A percentile compares a stretch with the other conserved stretches of the same genome.
These are phyloP conservation scores for Tricholoma terreum DNA, from an alignment of 768 basidiomycete genomes.

Conservation along the genomic window DNA sequence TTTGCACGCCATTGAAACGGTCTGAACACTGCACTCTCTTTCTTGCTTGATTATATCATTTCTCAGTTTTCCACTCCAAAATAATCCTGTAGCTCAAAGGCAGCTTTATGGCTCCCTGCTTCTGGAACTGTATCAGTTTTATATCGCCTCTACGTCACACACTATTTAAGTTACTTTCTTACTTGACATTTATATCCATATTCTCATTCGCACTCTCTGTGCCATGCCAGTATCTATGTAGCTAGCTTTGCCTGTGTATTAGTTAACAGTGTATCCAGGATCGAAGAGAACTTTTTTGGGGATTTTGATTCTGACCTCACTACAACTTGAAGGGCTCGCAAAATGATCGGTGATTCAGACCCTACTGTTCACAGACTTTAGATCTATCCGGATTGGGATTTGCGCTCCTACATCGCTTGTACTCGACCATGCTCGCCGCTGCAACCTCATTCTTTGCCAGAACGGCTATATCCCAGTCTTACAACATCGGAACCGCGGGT, in stretches of 20 bases:
- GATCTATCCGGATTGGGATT: too few species aligned
- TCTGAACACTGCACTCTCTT: too few species aligned
- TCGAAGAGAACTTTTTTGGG: too few species aligned
- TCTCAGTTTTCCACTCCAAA: neutral
- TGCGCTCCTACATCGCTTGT: neutral
- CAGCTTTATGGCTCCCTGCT: neutral
- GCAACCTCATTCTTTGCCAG: slow-evolving; percentile 82
- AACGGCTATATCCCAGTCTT: slow-evolving; percentile 78
- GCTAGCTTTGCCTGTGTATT: neutral
- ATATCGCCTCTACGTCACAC: neutral
- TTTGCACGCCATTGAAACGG: neutral
- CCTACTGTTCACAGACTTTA: too few species aligned
- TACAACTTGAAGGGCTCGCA: too few species aligned
- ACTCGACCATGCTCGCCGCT: slow-evolving; percentile 64
- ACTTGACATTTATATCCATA: neutral
- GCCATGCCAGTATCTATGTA: neutral
- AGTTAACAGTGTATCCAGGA: neutral
- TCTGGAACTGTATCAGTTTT: slow-evolving; percentile 1
- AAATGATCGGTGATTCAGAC: too few species aligned
- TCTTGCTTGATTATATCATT: too few species aligned
- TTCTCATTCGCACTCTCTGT: neutral
- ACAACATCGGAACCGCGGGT: slow-evolving; percentile 54
- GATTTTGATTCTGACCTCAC: too few species aligned
- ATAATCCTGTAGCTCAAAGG: neutral
- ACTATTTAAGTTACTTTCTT: neutral